Percentiles rank a stretch among this genome's conserved stretches.
These are phyloP conservation scores for Tetracladium marchalianum DNA, from an alignment of 495 filamentous ascomycete species.

Conservation along the genomic window DNA sequence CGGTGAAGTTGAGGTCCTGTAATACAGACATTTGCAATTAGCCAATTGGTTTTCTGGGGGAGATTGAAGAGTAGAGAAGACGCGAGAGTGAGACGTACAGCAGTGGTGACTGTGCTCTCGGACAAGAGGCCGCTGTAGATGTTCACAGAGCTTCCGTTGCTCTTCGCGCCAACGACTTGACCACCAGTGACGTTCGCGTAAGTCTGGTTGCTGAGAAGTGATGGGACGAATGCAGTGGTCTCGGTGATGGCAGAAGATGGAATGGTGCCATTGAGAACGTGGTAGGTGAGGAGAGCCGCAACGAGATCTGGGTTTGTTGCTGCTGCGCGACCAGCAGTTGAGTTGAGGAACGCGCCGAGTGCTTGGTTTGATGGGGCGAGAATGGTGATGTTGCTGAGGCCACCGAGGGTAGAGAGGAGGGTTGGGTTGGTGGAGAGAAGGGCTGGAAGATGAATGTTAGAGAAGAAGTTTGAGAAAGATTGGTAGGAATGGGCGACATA, in stretches of 20 bases:
- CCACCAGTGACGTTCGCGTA: conserved; percentile 32
- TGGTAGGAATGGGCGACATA: conserved; percentile 6
- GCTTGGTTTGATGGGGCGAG: conserved; percentile 55
- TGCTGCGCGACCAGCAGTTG: conserved; percentile 14
- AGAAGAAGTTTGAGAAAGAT: not conserved
- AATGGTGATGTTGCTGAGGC: conserved; percentile 47
- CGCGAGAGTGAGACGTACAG: conserved; percentile 17
- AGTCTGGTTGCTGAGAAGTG: conserved; percentile 35
- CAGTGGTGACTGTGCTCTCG: conserved; percentile 26
- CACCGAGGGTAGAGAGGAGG: conserved; percentile 28
- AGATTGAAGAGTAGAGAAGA: not conserved
- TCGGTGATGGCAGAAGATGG: conserved; percentile 29
- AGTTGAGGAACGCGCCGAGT: conserved; percentile 29
- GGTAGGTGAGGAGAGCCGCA: conserved; percentile 48
- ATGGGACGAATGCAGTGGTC: conserved; percentile 41
- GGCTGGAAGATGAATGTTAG: conserved; percentile 3
- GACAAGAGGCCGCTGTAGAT: conserved; percentile 28
- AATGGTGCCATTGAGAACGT: conserved; percentile 50
- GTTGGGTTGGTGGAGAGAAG: conserved; percentile 33
- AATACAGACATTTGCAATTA: not conserved
- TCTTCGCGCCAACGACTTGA: conserved; percentile 24
- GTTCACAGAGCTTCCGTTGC: conserved; percentile 22
- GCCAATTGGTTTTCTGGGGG: not conserved
- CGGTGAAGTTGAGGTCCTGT: conserved; percentile 44
- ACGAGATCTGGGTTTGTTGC: conserved; percentile 26